Evolutionary conservation across 495 filamentous ascomycete species (phyloP).

Genomic region (Lophiostoma macrostomum): DNA sequence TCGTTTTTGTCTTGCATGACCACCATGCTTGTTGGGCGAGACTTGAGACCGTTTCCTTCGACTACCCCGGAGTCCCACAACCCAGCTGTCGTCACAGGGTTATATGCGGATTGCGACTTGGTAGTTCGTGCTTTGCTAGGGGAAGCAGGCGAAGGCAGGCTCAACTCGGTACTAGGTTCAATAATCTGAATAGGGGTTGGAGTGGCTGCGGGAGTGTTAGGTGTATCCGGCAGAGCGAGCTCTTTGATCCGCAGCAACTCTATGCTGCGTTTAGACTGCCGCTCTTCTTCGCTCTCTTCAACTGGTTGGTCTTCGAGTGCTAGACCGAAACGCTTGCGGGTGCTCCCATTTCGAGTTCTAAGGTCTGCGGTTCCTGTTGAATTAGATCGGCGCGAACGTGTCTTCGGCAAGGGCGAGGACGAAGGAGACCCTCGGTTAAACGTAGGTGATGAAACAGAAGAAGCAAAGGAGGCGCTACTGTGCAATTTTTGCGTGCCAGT

Average conservation of each 20-base stretch:
- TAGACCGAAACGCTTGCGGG: constrained; percentile 28
- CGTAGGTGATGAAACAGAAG: neutral
- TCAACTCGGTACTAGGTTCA: constrained; percentile 2
- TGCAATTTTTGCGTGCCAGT: constrained; percentile 27
- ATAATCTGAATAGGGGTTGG: constrained; percentile 7
- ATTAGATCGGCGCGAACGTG: constrained; percentile 24
- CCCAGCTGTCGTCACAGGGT: constrained; percentile 26
- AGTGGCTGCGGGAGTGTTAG: neutral
- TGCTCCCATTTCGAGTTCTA: constrained; percentile 6
- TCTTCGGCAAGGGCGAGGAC: constrained; percentile 6
- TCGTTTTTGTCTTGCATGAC: constrained; percentile 22
- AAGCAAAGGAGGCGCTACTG: constrained; percentile 14
- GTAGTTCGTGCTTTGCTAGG: neutral
- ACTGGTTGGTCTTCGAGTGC: constrained; percentile 21
- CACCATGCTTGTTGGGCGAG: constrained; percentile 23
- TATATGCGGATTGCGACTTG: constrained; percentile 21
- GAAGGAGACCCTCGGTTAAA: constrained; percentile 10
- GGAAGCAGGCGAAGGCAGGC: constrained; percentile 18
- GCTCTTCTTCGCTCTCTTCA: constrained; percentile 27
- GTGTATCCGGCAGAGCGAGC: constrained; percentile 4
- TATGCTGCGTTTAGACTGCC: constrained; percentile 21
- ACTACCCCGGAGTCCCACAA: constrained; percentile 30
- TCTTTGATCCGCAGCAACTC: constrained; percentile 29
- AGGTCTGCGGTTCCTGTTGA: constrained; percentile 25
- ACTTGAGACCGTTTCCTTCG: constrained; percentile 9